Percentiles rank a stretch among this genome's conserved stretches.
phyloP scores from a whole-genome alignment of 2,329 filamentous ascomycete genomes.

The Claviceps quebecensis region DNA sequence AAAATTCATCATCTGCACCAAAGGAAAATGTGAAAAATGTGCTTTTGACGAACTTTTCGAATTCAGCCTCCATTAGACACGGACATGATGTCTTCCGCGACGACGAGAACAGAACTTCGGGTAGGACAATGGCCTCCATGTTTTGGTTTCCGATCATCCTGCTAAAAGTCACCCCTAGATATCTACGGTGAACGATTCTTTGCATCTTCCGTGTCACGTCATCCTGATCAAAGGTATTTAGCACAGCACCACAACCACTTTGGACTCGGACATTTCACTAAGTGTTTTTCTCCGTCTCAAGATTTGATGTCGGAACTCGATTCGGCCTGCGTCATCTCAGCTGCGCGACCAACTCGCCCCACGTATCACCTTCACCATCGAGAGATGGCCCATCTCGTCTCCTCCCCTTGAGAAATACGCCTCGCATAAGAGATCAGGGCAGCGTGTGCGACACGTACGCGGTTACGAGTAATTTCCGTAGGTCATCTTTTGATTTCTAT shows the following conservation, averaged over 20 bases:
- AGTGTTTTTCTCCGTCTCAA: conserved; percentile 3
- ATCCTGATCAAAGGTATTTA: conserved; percentile 14
- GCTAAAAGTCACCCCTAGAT: conserved; percentile 12
- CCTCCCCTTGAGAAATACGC: conserved; percentile 12
- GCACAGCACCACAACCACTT: not conserved
- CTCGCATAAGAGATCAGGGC: conserved; percentile 9
- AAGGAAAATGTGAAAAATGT: conserved; percentile 2
- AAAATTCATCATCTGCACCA: conserved; percentile 8
- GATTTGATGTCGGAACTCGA: conserved; percentile 19
- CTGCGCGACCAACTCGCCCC: conserved; percentile 24
- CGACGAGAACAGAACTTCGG: conserved; percentile 14
- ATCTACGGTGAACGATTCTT: conserved; percentile 13
- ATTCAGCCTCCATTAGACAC: conserved; percentile 9
- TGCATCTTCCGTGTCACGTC: conserved; percentile 8
- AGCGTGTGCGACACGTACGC: conserved; percentile 4
- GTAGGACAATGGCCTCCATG: conserved; percentile 10
- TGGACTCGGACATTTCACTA: conserved; percentile 4
- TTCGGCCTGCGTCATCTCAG: conserved; percentile 23
- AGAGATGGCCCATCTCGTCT: conserved; percentile 15
- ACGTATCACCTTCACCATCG: conserved; percentile 20
- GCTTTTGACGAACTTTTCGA: not conserved
- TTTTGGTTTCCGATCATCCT: not conserved
- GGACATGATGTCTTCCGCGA: conserved; percentile 18
- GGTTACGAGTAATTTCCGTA: conserved; percentile 6
- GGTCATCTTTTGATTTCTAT: not conserved